Base-by-base conservation (phyloP, 768 basidiomycete species). In the Russula olivacea region DNA sequence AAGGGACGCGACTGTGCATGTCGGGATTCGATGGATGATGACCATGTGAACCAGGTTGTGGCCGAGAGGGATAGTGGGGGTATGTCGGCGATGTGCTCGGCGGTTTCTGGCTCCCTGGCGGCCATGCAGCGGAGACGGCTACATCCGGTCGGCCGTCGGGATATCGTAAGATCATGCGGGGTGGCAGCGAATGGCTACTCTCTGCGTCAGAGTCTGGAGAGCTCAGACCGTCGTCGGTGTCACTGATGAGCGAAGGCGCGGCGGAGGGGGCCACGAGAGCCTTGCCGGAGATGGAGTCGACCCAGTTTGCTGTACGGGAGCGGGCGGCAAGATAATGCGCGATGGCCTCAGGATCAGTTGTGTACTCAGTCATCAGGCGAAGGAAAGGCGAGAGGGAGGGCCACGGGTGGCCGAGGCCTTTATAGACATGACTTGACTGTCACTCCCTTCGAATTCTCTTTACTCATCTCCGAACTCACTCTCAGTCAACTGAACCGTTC, bases 121-220 rank as follows among this genome's bases (percentile, higher is more conserved):
- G 30, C 64, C 64, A 66, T 28, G n/a, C 52, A 9, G 30, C 0
- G 17, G 67, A 59, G 34, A 68, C 61, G 11, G 67, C 28, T 4
- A 66, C 55, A 47, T 68, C 66, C 19, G 66, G 64, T 43, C 67
- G 48, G n/a, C 89, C 87, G 69, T 87, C 83, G 23, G 75, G 77
- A 71, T 84, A 91, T 59, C 81, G 81, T 68, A 90, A 74, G 63
- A 89, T 74, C 86, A 91, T 88, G 68, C 81, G 83, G 4, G 89
- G 88, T 1, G 89, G 89, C 12, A 83, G 68, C 0, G 80, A 81
- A 62, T 75, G 75, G 17, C 71, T 66, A 66, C 78, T 80, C 61
- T 72, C 76, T 0, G 72, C 73, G 68, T 80, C 79, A 4, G 80
- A 79, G 7, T 74, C 76, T 59, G 60, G 72, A 55, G 69, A 72